A percentile compares a stretch with the other conserved stretches of the same genome.
Evolutionary conservation across 2,329 filamentous ascomycete genomes (phyloP).

Genomic region (Cytospora piceicola): DNA sequence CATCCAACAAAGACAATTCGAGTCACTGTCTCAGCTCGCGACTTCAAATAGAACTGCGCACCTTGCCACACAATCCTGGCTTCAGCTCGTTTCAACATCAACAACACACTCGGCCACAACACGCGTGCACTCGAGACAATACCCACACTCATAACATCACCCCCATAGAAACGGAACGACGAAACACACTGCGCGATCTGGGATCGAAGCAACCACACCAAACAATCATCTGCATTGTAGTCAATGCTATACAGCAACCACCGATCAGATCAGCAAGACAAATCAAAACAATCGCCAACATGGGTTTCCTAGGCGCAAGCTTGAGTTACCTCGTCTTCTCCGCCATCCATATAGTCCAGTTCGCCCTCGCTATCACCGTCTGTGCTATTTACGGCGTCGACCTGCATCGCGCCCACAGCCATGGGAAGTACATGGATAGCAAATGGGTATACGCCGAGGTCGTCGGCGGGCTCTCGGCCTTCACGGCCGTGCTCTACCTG

Average conservation of each 20-base stretch:
- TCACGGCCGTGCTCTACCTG: conserved; percentile 68
- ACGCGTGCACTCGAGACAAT: neutral
- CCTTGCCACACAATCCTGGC: neutral
- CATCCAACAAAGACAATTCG: neutral
- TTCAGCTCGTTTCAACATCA: too few relatives aligned
- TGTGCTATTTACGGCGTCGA: conserved; percentile 79
- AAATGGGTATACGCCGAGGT: conserved; percentile 81
- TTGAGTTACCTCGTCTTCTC: conserved; percentile 59
- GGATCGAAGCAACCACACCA: neutral
- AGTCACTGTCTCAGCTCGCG: neutral
- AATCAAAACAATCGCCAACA: conserved; percentile 35
- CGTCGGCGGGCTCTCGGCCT: conserved; percentile 65
- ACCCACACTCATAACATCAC: neutral
- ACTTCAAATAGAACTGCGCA: neutral
- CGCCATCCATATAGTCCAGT: conserved; percentile 72
- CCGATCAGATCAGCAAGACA: neutral
- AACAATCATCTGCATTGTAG: neutral
- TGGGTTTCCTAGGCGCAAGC: conserved; percentile 51
- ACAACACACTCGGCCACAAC: conserved; percentile 3
- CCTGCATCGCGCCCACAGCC: conserved; percentile 57
- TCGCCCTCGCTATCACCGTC: conserved; percentile 76
- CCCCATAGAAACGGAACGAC: too few relatives aligned
- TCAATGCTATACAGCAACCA: neutral
- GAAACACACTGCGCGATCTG: neutral
- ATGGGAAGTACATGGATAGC: conserved; percentile 57